Evolutionary conservation across 495 filamentous ascomycete species (phyloP), one percentile per base, ranked within the genome.

Genomic region (Aspergillus affinis): DNA sequence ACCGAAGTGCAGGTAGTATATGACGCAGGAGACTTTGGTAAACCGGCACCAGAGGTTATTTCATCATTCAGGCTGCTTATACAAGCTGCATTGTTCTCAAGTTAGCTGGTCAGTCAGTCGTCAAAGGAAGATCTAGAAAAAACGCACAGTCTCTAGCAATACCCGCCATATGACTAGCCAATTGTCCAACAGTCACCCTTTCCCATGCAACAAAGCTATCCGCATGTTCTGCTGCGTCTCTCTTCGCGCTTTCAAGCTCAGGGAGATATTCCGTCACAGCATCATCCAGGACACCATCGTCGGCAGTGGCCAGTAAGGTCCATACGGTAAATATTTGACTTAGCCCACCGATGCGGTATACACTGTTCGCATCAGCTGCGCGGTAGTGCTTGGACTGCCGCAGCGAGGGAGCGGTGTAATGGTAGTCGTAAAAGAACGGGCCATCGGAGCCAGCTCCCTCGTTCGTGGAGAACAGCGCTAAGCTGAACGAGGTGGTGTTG

Each of bases 261-360:
- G 85, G 84, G 0, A 85, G 67, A 58, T 79, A 81, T 23, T 82
- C 73, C 0, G 83, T 85, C 20, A 79, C 65, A 21, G 69, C 65
- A 13, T 77, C 69, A 51, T 78, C 73, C 65, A 75, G 84, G 52
- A 75, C 70, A 19, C 54, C 63, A 23, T 81, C 76, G 0, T 81
- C 83, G 18, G 74, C 75, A 58, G 82, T 63, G 13, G 75, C 54
- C 7, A 86, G 69, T 55, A 80, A 76, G 15, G 72, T 77, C 50
- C 76, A 69, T 7, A 81, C 69, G 20, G 77, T 78, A 56, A 79
- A 78, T 18, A 82, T 63, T 62, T 82, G 77, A 5, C 78, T 78
- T 47, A 81, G 60, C 52, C 80, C 78, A 17, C 80, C 76, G 45
- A 80, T 66, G 18, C 82, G 69, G 46, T 77, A 84, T 9, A 83